phyloP scores from a whole-genome alignment of 1,139 yeast genomes.

The Geotrichum siamense region DNA sequence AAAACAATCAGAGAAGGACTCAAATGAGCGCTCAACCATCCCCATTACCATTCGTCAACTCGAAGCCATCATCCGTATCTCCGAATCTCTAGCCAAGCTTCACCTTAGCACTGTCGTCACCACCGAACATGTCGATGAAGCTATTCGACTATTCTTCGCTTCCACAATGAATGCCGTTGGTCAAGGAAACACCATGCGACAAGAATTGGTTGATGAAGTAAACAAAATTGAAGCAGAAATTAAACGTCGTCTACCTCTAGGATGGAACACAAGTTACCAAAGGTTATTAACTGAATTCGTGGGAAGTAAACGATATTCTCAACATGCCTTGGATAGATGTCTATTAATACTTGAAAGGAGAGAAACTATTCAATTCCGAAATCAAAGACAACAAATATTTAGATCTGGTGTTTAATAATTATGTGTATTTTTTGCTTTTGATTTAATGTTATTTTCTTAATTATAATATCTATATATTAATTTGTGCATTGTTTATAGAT shows the following conservation, averaged over 20 bases:
- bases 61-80: slow-evolving; percentile 93
- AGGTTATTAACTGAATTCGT: slow-evolving; percentile 83
- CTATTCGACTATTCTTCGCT: slow-evolving; percentile 86
- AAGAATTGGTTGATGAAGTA: slow-evolving; percentile 60
- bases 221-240: slow-evolving; percentile 75
- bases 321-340: slow-evolving; percentile 77
- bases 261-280: slow-evolving; percentile 89
- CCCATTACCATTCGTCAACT: slow-evolving; percentile 97
- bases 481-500: no score
- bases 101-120: slow-evolving; percentile 77
- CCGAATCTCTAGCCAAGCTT: slow-evolving; percentile 89
- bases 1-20: slow-evolving; percentile 70
- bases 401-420: slow-evolving; percentile 58
- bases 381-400: slow-evolving; percentile 79
- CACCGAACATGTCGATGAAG: slow-evolving; percentile 90
- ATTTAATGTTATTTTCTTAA: neutral
- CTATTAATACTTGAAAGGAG: slow-evolving; percentile 74
- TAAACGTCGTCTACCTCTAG: slow-evolving; percentile 87
- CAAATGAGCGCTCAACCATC: slow-evolving; percentile 86
- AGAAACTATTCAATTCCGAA: slow-evolving; percentile 79
- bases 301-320: slow-evolving; percentile 36
- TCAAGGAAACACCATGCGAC: slow-evolving; percentile 56
- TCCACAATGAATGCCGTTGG: slow-evolving; percentile 98
- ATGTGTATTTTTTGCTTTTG: neutral
- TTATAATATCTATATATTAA: no score